Evolutionary conservation across 2,329 filamentous ascomycete species (phyloP).

Genomic region (Phaeosphaeriaceae sp.): DNA sequence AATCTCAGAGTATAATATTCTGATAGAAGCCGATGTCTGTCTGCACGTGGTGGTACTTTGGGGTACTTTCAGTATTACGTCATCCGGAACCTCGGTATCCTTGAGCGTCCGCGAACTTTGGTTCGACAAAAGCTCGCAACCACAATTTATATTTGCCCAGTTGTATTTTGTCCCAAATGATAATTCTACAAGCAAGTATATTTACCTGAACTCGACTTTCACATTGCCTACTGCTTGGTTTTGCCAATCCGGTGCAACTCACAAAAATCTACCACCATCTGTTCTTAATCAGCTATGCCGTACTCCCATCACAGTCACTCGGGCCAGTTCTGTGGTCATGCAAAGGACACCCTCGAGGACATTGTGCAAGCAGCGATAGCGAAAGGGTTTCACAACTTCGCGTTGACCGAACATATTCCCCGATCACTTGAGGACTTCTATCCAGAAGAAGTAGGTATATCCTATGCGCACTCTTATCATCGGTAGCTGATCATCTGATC

Average conservation of each 20-base stretch:
- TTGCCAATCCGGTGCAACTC: background rate
- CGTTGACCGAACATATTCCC: conserved; percentile 94
- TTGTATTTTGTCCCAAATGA: background rate
- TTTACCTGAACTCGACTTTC: background rate
- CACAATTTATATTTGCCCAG: background rate
- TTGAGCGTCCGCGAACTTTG: background rate
- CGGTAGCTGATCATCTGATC: conserved; percentile 13
- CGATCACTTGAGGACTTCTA: conserved; percentile 82
- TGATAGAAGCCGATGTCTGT: no score
- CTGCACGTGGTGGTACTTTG: no score
- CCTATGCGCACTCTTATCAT: background rate
- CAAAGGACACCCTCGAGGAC: conserved; percentile 82
- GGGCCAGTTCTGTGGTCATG: conserved; percentile 92
- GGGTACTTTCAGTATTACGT: background rate
- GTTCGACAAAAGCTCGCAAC: background rate
- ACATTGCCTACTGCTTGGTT: background rate
- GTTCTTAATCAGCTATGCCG: conserved; percentile 68
- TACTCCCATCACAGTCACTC: conserved; percentile 99
- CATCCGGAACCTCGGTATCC: background rate
- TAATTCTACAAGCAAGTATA: background rate
- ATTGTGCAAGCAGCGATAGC: conserved; percentile 80
- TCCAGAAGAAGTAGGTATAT: conserved; percentile 77
- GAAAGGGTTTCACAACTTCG: conserved; percentile 81
- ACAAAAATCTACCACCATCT: background rate
- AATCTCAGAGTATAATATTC: no score